These are phyloP conservation scores for Boletus subcaerulescens DNA, from an alignment of 768 basidiomycete genomes.

Conservation along the genomic window DNA sequence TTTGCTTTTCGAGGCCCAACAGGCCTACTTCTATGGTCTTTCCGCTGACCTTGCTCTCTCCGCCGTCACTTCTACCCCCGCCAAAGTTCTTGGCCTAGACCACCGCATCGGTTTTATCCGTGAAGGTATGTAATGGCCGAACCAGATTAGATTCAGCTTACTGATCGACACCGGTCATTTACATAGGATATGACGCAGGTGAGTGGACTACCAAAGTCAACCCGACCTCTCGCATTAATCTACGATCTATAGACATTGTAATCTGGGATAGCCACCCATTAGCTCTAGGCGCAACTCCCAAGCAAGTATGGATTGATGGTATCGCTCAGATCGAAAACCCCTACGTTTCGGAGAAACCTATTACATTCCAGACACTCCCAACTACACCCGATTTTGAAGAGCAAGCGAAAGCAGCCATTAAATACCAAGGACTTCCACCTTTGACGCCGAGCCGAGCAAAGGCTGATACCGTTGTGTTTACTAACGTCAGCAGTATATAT, in stretches of 20 bases:
- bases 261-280: constrained; percentile 80
- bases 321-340: constrained; percentile 61
- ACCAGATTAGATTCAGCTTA: neutral
- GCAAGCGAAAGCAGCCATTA: constrained; percentile 55
- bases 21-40: constrained; percentile 71
- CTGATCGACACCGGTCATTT: neutral
- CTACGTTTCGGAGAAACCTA: constrained; percentile 51
- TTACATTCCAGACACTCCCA: constrained; percentile 48
- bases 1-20: constrained; percentile 57
- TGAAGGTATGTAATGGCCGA: constrained; percentile 36
- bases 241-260: constrained; percentile 51
- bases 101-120: constrained; percentile 70
- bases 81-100: constrained; percentile 64
- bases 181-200: constrained; percentile 69
- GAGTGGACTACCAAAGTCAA: constrained; percentile 1
- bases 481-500: constrained; percentile 57
- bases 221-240: neutral
- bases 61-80: constrained; percentile 70
- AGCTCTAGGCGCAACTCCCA: constrained; percentile 71
- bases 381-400: constrained; percentile 60
- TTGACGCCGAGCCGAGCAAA: constrained; percentile 42
- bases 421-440: constrained; percentile 72
- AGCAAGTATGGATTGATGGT: constrained; percentile 84
- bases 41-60: constrained; percentile 62
- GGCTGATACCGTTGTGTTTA: constrained; percentile 52